Conservation (phyloP, 1,284 basidiomycete species). For the Trichosporon faecale region DNA sequence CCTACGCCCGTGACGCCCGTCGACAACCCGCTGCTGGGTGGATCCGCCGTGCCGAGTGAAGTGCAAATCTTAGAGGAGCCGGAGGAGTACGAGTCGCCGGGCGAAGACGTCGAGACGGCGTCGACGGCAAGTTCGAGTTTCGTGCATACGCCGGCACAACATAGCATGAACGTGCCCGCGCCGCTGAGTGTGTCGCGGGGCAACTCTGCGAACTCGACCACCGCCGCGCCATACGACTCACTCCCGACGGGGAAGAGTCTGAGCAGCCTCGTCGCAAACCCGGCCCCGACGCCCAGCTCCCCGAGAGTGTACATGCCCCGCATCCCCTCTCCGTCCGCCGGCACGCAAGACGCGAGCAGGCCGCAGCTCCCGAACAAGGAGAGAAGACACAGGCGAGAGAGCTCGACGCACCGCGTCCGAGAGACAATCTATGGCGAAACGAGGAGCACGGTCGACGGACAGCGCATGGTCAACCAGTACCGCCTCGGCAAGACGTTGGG, state of each 20-base stretch:
- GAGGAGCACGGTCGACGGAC: slow-evolving; percentile 41
- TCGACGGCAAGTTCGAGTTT: slow-evolving; percentile 6
- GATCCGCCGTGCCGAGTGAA: neutral
- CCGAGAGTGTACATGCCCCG: slow-evolving; percentile 13
- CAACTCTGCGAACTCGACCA: slow-evolving; percentile 9
- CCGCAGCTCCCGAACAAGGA: neutral
- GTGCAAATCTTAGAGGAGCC: slow-evolving; percentile 4
- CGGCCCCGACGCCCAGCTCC: slow-evolving; percentile 10
- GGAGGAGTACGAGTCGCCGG: slow-evolving; percentile 30
- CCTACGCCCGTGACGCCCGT: slow-evolving; percentile 12
- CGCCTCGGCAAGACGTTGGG: slow-evolving; percentile 49
- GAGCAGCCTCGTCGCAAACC: slow-evolving; percentile 11
- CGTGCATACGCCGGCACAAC: slow-evolving; percentile 14
- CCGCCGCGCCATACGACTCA: neutral
- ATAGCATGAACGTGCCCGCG: slow-evolving; percentile 8
- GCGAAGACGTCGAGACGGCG: slow-evolving; percentile 27
- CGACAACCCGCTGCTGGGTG: neutral
- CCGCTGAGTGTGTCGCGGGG: slow-evolving; percentile 18
- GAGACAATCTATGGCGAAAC: slow-evolving; percentile 50
- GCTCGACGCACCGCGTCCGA: slow-evolving; percentile 45
- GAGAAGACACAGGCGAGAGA: slow-evolving; percentile 36
- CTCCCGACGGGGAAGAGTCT: slow-evolving; percentile 10
- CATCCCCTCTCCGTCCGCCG: slow-evolving; percentile 12
- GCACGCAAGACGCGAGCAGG: neutral
- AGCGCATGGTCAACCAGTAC: slow-evolving; percentile 52